Conservation (phyloP, 2,329 filamentous ascomycete genomes). For the Phialophora tarda region DNA sequence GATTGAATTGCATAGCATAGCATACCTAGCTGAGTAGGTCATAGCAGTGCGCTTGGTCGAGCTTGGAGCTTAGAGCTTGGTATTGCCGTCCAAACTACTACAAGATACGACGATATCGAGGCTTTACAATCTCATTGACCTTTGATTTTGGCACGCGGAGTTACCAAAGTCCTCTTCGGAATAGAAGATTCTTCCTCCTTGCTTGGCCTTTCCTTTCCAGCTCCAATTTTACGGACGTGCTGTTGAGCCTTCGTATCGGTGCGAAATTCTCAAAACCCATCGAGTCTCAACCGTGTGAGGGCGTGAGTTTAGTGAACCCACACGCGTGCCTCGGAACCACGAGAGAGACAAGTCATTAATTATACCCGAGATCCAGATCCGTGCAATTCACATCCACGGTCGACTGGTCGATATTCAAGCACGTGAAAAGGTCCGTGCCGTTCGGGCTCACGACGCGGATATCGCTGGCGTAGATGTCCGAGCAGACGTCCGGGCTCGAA, state of each 20-base stretch:
- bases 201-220: too few species aligned
- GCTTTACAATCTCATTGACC: neutral
- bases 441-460: neutral
- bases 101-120: neutral
- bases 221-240: too few species aligned
- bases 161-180: neutral
- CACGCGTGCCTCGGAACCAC: too few species aligned
- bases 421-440: neutral
- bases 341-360: neutral
- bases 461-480: neutral
- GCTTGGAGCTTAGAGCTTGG: neutral
- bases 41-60: neutral
- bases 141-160: neutral
- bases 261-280: too few species aligned
- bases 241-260: too few species aligned
- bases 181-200: too few species aligned
- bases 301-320: too few species aligned
- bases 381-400: neutral
- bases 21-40: neutral
- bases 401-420: neutral
- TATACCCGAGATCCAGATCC: neutral
- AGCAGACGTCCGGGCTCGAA: neutral
- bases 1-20: neutral
- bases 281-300: too few species aligned
- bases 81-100: neutral